Base-by-base conservation (phyloP, 768 basidiomycete genomes). In the Kwoniella europaea region DNA sequence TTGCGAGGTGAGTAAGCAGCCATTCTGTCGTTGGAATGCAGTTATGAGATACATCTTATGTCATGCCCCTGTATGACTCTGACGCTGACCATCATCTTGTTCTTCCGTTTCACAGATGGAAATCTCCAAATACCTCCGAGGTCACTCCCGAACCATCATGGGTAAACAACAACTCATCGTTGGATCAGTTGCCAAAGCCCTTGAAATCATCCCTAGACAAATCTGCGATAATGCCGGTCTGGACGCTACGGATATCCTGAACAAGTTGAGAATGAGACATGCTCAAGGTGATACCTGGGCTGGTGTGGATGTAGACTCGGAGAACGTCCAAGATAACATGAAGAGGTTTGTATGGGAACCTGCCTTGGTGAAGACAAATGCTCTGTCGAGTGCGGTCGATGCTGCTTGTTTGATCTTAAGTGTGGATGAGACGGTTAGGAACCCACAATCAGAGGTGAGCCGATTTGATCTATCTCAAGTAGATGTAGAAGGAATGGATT, bases 331-430 rank as follows among this genome's bases (percentile, higher is more conserved):
- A 65, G 90, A 99, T 84, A 99, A 98, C 85, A 90, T 98, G 90
- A 93, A 93, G 63, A 91, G 92, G 56, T 99, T 98, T 79, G 96
- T 99, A 9, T 98, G 97, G 96, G 97, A 98, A 82, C 96, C 97
- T 16, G 91, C 91, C 73, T 86, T 98, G 69, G 92, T 98, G 79
- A 99, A 98, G 86, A 85, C 90, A 57, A 99, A 99, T 79, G 97
- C 97, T 24, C 90, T 99, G 79, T 91, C 90, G 83, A 96, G 95
- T 79, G 97, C 97, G 5, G 88, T 92, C 10, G 97, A 99, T 84
- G 97, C 97, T 10, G 96, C 97, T 12, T 98, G 92, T 84, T 84
- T 99, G 82, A 93, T 98, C 76, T 85, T 99, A 68, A 94, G 92
- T 74, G 92, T 99, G 3, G 97, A 99, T 79, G 97, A 99, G 86